Percentiles rank a stretch among this genome's conserved stretches.
Evolutionary conservation across 139 green algal genomes (phyloP).

Genomic region (Volvox reticuliferus): DNA sequence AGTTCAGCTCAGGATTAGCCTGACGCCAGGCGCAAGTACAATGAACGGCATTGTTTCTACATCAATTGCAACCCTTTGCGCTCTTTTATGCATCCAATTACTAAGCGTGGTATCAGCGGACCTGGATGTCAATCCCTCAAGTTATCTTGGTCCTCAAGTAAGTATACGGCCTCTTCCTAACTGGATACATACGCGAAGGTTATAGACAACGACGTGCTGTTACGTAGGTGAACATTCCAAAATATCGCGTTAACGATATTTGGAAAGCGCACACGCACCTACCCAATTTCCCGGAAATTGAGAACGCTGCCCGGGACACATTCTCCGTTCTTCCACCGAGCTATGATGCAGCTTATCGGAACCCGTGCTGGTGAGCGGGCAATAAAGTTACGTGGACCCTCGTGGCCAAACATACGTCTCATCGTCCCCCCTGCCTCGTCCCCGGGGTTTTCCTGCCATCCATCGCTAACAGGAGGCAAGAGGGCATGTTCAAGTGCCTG

Average conservation of each 20-base stretch:
- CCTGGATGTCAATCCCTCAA: background rate
- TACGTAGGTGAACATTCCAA: conserved; percentile 23
- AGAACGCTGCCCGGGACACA: conserved; percentile 34
- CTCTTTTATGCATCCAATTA: background rate
- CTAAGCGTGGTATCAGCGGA: background rate
- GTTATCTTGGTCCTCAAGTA: background rate
- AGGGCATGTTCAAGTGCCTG: conserved; percentile 60
- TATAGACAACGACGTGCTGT: background rate
- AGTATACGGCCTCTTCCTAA: background rate
- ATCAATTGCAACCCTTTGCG: background rate
- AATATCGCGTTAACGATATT: conserved; percentile 6
- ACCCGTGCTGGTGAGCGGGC: conserved; percentile 60
- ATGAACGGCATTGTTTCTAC: background rate
- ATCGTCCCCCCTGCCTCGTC: background rate
- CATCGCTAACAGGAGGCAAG: background rate
- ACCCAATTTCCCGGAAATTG: conserved; percentile 20
- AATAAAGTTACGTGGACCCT: too few species aligned
- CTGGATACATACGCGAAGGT: background rate
- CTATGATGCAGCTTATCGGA: conserved; percentile 43
- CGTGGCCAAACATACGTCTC: background rate
- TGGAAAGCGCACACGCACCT: conserved; percentile 28
- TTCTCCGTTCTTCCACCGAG: conserved; percentile 47
- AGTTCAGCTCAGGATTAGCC: too few species aligned
- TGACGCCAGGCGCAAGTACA: too few species aligned
- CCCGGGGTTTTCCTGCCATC: background rate